A percentile compares a stretch with the other conserved stretches of the same genome.
Evolutionary conservation across 768 basidiomycete genomes (phyloP).

Genomic region (Imleria badia): DNA sequence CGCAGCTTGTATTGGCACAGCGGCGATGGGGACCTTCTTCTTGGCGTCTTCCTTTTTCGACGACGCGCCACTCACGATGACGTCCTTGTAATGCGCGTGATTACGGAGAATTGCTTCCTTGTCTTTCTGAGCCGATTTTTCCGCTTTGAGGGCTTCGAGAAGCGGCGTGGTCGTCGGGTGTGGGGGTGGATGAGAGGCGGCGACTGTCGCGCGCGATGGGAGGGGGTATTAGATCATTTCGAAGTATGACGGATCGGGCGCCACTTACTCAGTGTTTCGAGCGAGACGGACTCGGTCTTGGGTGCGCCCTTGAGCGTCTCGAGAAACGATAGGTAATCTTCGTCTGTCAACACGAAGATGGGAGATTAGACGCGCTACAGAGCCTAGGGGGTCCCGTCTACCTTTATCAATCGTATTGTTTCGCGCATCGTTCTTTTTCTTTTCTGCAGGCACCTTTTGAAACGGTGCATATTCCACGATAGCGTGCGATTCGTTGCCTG

Average conservation of each 20-base stretch:
- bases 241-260: background rate
- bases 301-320: conserved; percentile 59
- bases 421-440: conserved; percentile 77
- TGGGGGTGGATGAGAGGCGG: conserved; percentile 56
- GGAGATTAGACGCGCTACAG: background rate
- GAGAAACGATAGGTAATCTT: conserved; percentile 81
- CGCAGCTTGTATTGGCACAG: conserved; percentile 14
- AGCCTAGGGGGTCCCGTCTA: background rate
- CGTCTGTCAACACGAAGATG: conserved; percentile 48
- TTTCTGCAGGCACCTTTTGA: conserved; percentile 75
- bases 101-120: conserved; percentile 71
- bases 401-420: conserved; percentile 84
- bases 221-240: background rate
- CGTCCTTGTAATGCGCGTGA: conserved; percentile 70
- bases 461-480: conserved; percentile 94
- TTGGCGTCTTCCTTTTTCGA: conserved; percentile 41
- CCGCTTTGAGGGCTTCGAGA: conserved; percentile 88
- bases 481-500: conserved; percentile 70
- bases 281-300: conserved; percentile 57
- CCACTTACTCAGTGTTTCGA: conserved; percentile 49
- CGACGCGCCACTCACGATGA: conserved; percentile 26
- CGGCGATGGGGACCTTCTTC: conserved; percentile 32
- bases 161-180: conserved; percentile 85
- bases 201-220: conserved; percentile 43
- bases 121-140: conserved; percentile 63